Evolutionary conservation across 106 monocot genomes (phyloP), one percentile per base, ranked within the genome.

Genomic region (Acorus gramineus): DNA sequence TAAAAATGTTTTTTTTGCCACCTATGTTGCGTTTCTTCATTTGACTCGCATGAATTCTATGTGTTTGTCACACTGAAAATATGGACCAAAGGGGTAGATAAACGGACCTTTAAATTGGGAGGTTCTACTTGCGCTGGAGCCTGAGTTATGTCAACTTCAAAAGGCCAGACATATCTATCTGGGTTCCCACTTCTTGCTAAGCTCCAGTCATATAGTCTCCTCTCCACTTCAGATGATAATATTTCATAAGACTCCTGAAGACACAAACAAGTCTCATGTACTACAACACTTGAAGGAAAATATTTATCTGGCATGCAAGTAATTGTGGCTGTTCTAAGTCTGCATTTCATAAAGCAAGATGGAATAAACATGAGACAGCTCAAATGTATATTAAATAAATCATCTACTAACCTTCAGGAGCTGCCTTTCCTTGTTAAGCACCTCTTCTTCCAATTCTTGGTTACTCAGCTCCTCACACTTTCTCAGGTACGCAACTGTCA

Each of bases 171-270:
- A 70, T 93, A 93, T 74, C 89, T 77, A 66, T 93, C 86, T 53
- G 93, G 89, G 28, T 69, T 73, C 57, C 78, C 81, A 63, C 71
- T 86, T 63, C 89, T 85, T 28, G 83, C 66, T 59, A 93, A 73
- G 69, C 93, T 93, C 93, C 89, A 93, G 54, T 93, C 89, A 64
- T 93, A 93, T 63, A 93, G 63, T 66, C 93, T 83, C 69, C 93
- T 79, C 72, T 93, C 86, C 8, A 89, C 89, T 63, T 93, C 86
- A 52, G 80, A 88, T 61, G 89, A 93, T 8, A 93, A 81, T 56
- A 93, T 77, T 2, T 49, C 71, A 71, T 81, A 81, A n/a, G 93
- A 86, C 75, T 93, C 93, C 93, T 93, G 47, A 11, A 6, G 64
- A 28, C 12, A 50, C 54, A 47, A 2, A 52, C 11, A 54, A 14